Percentiles rank a stretch among this genome's conserved stretches.
Conservation (phyloP, 2,329 filamentous ascomycete species). For the Trichoderma koningii region DNA sequence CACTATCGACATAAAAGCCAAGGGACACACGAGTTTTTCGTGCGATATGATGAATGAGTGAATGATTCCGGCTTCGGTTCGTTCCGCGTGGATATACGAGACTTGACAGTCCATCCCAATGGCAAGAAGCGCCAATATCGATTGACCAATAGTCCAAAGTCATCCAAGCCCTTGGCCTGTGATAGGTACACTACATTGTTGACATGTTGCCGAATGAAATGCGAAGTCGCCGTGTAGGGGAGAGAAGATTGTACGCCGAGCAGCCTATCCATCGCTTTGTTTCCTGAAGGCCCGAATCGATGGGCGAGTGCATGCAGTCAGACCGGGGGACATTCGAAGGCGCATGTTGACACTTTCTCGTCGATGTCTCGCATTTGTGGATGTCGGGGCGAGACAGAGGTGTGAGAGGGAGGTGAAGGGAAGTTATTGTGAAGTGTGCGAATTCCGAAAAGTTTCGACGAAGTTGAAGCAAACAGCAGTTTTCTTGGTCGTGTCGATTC, state of each 20-base stretch:
- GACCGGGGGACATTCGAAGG: background rate
- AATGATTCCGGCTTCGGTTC: constrained; percentile 35
- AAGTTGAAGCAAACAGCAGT: background rate
- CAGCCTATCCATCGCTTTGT: constrained; percentile 3
- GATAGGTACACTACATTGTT: constrained; percentile 34
- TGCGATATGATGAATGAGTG: constrained; percentile 42
- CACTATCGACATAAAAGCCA: background rate
- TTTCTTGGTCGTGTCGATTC: constrained; percentile 53
- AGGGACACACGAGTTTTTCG: constrained; percentile 41
- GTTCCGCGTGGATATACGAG: constrained; percentile 40
- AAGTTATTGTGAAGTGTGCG: background rate
- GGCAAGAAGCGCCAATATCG: constrained; percentile 36
- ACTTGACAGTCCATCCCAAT: constrained; percentile 36
- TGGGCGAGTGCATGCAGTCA: background rate
- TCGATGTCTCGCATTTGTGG: background rate
- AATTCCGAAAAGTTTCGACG: background rate
- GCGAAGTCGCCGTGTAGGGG: constrained; percentile 5
- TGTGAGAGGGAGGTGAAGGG: background rate
- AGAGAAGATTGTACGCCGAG: background rate
- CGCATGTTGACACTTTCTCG: background rate
- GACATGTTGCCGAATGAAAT: constrained; percentile 32
- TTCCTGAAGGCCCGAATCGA: background rate
- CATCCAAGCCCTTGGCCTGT: constrained; percentile 36
- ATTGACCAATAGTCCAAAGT: constrained; percentile 40
- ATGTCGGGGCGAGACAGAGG: background rate